Evolutionary conservation across 768 basidiomycete species (phyloP).

Genomic region (Neoboletus magnificus): DNA sequence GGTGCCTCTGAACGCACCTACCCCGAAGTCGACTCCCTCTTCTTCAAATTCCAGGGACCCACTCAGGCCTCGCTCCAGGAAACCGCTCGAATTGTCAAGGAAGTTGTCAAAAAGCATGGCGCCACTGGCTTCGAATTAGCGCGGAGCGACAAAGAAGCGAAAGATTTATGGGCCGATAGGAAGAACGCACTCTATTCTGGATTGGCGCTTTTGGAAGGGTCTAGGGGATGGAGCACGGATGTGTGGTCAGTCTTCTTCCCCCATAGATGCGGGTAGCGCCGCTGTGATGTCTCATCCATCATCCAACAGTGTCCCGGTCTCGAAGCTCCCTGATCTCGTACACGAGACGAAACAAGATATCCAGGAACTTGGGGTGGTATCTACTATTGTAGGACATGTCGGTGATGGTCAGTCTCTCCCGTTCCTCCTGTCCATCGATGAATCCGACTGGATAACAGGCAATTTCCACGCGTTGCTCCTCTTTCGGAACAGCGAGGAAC

Average conservation of each 20-base stretch:
- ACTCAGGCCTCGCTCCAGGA: conserved; percentile 56
- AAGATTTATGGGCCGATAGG: conserved; percentile 68
- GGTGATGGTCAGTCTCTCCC: conserved; percentile 54
- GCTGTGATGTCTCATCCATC: neutral
- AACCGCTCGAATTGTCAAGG: conserved; percentile 55
- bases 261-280: neutral
- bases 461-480: conserved; percentile 54
- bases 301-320: conserved; percentile 52
- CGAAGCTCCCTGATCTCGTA: conserved; percentile 60
- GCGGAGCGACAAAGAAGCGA: conserved; percentile 58
- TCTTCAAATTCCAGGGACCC: conserved; percentile 86
- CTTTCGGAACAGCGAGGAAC: conserved; percentile 56
- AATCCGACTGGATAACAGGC: conserved; percentile 25
- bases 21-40: conserved; percentile 65
- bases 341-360: conserved; percentile 73
- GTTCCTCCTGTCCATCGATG: neutral
- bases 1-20: conserved; percentile 55
- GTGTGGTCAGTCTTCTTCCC: conserved; percentile 51
- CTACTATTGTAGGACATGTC: conserved; percentile 72
- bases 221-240: conserved; percentile 67
- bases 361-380: conserved; percentile 48
- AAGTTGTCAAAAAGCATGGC: conserved; percentile 60
- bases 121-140: conserved; percentile 68
- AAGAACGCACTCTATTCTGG: conserved; percentile 63
- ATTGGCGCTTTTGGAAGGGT: conserved; percentile 54